phyloP scores from a whole-genome alignment of 495 filamentous ascomycete species.

The Lineolata rhizophorae region DNA sequence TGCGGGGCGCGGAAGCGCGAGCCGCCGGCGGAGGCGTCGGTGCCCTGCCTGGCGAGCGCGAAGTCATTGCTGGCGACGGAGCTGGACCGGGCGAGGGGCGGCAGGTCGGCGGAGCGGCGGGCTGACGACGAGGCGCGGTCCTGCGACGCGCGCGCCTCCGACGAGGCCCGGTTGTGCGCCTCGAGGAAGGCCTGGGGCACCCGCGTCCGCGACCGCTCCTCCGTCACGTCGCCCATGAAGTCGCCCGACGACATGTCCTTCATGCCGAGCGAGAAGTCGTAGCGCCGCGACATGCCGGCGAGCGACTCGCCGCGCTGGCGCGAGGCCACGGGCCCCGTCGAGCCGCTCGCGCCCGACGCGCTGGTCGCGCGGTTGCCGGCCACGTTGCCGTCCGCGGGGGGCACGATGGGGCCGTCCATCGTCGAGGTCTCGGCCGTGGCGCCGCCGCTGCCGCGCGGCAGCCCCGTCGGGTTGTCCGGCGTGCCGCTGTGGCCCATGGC shows the following conservation, averaged over 20 bases:
- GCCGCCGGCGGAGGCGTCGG: no score
- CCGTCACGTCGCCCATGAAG: constrained; percentile 44
- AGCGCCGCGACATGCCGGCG: constrained; percentile 33
- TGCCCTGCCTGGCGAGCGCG: no score
- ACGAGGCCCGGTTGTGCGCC: no score
- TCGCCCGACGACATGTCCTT: constrained; percentile 34
- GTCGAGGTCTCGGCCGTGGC: constrained; percentile 6
- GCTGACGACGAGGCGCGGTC: no score
- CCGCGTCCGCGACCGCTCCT: no score
- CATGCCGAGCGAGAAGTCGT: constrained; percentile 61
- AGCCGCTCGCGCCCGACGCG: background rate
- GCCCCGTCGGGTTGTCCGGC: constrained; percentile 16
- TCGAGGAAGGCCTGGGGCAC: no score
- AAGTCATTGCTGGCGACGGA: no score
- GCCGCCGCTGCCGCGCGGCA: no score
- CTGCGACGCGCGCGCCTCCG: no score
- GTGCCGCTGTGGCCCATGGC: constrained; percentile 15
- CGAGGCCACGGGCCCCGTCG: constrained; percentile 32
- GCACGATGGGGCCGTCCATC: constrained; percentile 14
- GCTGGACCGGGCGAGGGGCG: no score
- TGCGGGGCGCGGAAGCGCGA: no score
- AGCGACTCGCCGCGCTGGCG: constrained; percentile 32
- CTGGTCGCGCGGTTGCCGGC: background rate
- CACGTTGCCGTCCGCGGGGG: constrained; percentile 3
- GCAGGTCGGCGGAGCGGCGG: no score